Evolutionary conservation across 2,329 filamentous ascomycete genomes (phyloP), one percentile per base, ranked within the genome.

Genomic region (Gnomoniopsis sp.): DNA sequence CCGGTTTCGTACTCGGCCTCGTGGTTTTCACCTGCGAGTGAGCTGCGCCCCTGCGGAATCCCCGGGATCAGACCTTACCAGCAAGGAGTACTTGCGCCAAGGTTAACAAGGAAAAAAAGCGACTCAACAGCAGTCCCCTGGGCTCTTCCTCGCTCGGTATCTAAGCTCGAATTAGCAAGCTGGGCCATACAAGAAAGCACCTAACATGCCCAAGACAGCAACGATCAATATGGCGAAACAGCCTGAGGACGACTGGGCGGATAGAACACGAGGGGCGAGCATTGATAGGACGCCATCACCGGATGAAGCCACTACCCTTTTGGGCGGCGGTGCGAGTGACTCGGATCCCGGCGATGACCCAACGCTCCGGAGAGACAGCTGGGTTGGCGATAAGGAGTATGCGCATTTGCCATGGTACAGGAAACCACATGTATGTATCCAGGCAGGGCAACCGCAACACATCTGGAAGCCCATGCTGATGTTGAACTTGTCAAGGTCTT

Each of bases 321-420:
- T 82, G 60, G 66, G 70, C 59, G 63, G 68, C 38, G 67, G 66
- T 62, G 63, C 65, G 56, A 47, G 49, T 30, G 66, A 60, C 30
- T 57, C 55, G 47, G 59, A 62, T 19, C 57, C 52, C 2, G 59
- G 64, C 34, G 53, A 47, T 14, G 59, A 59, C 10, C 41, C 49
- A 26, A 19, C 46, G 14, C 21, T 49, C 2, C 62, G 59, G 48
- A 64, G 66, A 12, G 69, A 69, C 23, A 70, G 67, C 60, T 86
- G 82, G 82, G 73, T 74, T 53, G 80, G 78, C 8, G 67, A 74
- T 23, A 76, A 76, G 14, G 87, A 90, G 65, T 90, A 88, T 63
- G 76, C 78, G 34, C 78, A 78, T 8, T 64, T 88, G 54, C 80
- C 86, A 3, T 87, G 84, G 84, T 86, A 85, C 77, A 81, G 76